Percentiles rank a stretch among this genome's conserved stretches.
Evolutionary conservation across 2,329 filamentous ascomycete species (phyloP).

Genomic region (Paraphoma chrysanthemicola): DNA sequence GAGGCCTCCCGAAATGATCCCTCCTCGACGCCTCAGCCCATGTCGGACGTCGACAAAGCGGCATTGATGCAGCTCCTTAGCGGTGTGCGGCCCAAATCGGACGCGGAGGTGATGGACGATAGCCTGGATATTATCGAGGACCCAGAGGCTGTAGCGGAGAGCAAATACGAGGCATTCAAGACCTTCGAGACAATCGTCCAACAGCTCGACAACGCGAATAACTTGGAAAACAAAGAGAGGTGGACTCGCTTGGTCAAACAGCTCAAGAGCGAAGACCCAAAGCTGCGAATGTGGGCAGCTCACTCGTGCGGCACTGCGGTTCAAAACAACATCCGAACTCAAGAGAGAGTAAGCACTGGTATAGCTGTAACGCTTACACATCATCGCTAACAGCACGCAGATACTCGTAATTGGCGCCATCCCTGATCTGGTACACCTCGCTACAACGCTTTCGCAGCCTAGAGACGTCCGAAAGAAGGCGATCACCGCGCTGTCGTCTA

Average conservation of each 20-base stretch:
- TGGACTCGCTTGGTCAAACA: slow-evolving; percentile 82
- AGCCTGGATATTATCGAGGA: slow-evolving; percentile 78
- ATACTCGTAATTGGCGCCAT: slow-evolving; percentile 70
- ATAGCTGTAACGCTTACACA: not conserved
- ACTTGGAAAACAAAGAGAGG: slow-evolving; percentile 77
- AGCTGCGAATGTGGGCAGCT: slow-evolving; percentile 84
- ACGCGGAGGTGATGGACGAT: slow-evolving; percentile 90
- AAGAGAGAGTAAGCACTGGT: slow-evolving; percentile 67
- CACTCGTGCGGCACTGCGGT: slow-evolving; percentile 95
- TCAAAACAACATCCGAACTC: slow-evolving; percentile 89
- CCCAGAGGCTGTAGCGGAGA: slow-evolving; percentile 34
- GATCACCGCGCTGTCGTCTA: slow-evolving; percentile 85
- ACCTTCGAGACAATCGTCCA: slow-evolving; percentile 37
- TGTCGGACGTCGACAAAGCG: slow-evolving; percentile 9
- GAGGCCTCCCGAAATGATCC: slow-evolving; percentile 48
- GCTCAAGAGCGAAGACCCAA: slow-evolving; percentile 71
- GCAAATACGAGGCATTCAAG: slow-evolving; percentile 24
- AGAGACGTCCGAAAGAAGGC: slow-evolving; percentile 79
- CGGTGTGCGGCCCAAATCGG: slow-evolving; percentile 56
- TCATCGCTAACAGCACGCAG: slow-evolving; percentile 39
- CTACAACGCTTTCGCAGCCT: slow-evolving; percentile 40
- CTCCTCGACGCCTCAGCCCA: slow-evolving; percentile 63
- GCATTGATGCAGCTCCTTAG: slow-evolving; percentile 16
- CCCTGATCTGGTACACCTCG: slow-evolving; percentile 71
- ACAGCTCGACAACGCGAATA: slow-evolving; percentile 90